Percentiles rank a stretch among this genome's conserved stretches.
Conservation (phyloP, 495 filamentous ascomycete species). For the Penicillium coffeae region DNA sequence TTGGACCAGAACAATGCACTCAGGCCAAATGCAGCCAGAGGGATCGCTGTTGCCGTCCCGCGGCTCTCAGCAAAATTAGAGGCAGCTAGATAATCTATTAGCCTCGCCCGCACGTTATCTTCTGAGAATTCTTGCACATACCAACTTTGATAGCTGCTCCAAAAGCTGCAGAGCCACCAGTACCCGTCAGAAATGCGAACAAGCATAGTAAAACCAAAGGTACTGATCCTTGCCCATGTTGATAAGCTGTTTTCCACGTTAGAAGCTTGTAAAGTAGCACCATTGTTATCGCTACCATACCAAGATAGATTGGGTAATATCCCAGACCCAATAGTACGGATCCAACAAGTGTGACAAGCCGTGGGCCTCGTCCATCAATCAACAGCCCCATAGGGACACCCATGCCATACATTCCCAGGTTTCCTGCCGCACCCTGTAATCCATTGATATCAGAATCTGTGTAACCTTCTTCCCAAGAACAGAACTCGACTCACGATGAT, state of each 20-base stretch:
- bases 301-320: conserved; percentile 74
- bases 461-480: background rate
- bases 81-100: conserved; percentile 53
- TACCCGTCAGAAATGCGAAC: conserved; percentile 77
- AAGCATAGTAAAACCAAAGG: conserved; percentile 70
- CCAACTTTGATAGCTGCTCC: conserved; percentile 76
- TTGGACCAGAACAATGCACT: conserved; percentile 95
- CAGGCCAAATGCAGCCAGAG: conserved; percentile 85
- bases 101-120: too few species aligned
- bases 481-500: conserved; percentile 62
- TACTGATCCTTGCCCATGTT: conserved; percentile 52
- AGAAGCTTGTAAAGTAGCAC: too few species aligned
- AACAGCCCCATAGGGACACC: conserved; percentile 88
- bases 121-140: conserved; percentile 28
- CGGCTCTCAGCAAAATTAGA: conserved; percentile 89
- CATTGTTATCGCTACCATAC: too few species aligned
- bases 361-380: conserved; percentile 78
- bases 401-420: conserved; percentile 89
- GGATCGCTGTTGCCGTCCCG: conserved; percentile 91
- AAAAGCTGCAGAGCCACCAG: conserved; percentile 86
- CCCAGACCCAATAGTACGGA: conserved; percentile 65
- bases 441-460: conserved; percentile 13
- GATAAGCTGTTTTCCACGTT: conserved; percentile 36
- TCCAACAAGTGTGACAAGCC: conserved; percentile 71
- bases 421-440: conserved; percentile 74